phyloP scores from a whole-genome alignment of 495 filamentous ascomycete genomes.

The Penicillium psychrofluorescens region DNA sequence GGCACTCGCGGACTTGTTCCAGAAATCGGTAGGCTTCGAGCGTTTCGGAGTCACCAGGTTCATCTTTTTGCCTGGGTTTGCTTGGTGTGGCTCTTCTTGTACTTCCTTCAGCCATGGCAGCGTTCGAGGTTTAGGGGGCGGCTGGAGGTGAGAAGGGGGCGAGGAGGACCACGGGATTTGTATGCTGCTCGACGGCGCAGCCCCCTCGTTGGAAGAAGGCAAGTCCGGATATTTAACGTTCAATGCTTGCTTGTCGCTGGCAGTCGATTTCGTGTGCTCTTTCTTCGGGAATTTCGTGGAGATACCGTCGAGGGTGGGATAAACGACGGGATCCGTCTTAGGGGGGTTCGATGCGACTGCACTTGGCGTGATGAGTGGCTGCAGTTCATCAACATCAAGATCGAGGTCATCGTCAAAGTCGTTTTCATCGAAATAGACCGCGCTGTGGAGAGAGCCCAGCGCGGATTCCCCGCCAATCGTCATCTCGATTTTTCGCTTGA shows the following conservation, averaged over 20 bases:
- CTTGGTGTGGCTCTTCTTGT: slow-evolving; percentile 18
- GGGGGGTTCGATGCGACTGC: slow-evolving; percentile 5
- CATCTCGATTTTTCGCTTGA: slow-evolving; percentile 41
- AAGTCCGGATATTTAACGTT: slow-evolving; percentile 36
- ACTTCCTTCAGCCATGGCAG: slow-evolving; percentile 47
- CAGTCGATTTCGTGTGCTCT: background rate
- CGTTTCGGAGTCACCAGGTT: slow-evolving; percentile 25
- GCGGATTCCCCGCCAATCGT: slow-evolving; percentile 20
- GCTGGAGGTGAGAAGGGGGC: slow-evolving; percentile 42
- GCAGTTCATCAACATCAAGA: slow-evolving; percentile 36
- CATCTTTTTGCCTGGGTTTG: slow-evolving; percentile 17
- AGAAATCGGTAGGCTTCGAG: slow-evolving; percentile 47
- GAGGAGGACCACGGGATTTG: slow-evolving; percentile 60
- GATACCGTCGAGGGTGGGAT: slow-evolving; percentile 15
- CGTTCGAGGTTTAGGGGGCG: slow-evolving; percentile 42
- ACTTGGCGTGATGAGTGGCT: slow-evolving; percentile 20
- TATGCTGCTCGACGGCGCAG: slow-evolving; percentile 40
- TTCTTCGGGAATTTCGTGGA: slow-evolving; percentile 2
- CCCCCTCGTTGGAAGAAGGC: slow-evolving; percentile 21
- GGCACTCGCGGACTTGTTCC: slow-evolving; percentile 77
- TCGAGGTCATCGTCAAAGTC: slow-evolving; percentile 49
- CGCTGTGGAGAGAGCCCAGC: slow-evolving; percentile 35
- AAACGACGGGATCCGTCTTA: slow-evolving; percentile 13
- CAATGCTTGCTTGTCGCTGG: slow-evolving; percentile 5
- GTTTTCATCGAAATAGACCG: slow-evolving; percentile 47